Percentiles rank a stretch among this genome's conserved stretches.
phyloP scores from a whole-genome alignment of 805 yeast genomes.

The Blastobotrys chiropterorum region DNA sequence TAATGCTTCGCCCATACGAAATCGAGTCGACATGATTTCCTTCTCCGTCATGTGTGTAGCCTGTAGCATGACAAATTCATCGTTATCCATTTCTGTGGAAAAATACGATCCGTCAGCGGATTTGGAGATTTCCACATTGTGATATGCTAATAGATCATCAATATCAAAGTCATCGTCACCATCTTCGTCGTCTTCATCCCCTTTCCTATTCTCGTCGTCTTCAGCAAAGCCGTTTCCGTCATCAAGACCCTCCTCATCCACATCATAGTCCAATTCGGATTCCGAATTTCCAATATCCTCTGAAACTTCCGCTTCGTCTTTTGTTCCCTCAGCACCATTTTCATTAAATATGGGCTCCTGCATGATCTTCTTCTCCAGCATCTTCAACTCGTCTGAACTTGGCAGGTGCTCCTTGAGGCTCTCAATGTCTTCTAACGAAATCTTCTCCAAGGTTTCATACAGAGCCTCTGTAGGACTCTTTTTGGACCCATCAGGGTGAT shows the following conservation, averaged over 20 bases:
- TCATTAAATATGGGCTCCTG: neutral
- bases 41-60: neutral
- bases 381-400: neutral
- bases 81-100: neutral
- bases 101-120: neutral
- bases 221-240: no score
- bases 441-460: neutral
- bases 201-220: neutral
- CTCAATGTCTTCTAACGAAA: neutral
- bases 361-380: neutral
- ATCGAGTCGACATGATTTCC: slow-evolving; percentile 1
- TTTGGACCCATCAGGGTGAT: neutral
- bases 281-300: neutral
- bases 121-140: neutral
- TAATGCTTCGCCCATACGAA: neutral
- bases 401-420: neutral
- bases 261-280: neutral
- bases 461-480: neutral
- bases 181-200: neutral
- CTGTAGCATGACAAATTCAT: neutral
- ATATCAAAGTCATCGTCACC: neutral
- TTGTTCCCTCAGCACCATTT: neutral
- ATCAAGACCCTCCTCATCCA: neutral
- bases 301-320: neutral
- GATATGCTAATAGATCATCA: neutral